Evolutionary conservation across 768 basidiomycete species (phyloP).

Genomic region (Suillus decipiens): DNA sequence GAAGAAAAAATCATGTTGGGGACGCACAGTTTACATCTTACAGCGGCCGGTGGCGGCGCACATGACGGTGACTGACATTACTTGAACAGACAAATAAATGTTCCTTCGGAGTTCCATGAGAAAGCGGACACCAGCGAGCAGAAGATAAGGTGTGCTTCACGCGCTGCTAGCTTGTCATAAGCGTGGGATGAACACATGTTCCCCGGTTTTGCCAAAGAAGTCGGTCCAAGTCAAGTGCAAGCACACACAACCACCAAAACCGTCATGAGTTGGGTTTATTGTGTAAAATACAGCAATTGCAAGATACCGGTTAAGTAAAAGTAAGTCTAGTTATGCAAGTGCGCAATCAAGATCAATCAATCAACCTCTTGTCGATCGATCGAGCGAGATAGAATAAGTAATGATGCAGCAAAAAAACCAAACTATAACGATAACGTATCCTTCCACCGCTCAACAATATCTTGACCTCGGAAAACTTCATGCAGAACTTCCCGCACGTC

Average conservation of each 20-base stretch:
- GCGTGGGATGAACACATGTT: too few relatives aligned
- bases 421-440: slow-evolving; percentile 48
- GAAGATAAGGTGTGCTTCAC: not conserved
- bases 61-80: not conserved
- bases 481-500: slow-evolving; percentile 87
- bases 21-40: not conserved
- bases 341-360: slow-evolving; percentile 5
- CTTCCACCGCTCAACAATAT: slow-evolving; percentile 64
- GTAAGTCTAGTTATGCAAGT: slow-evolving; percentile 14
- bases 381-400: slow-evolving; percentile 12
- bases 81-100: not conserved
- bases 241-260: not conserved
- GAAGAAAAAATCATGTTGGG: not conserved
- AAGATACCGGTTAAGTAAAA: not conserved
- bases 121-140: not conserved
- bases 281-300: slow-evolving; percentile 10
- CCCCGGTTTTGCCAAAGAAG: not conserved
- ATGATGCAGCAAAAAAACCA: not conserved
- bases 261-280: slow-evolving; percentile 12
- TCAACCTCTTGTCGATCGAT: not conserved
- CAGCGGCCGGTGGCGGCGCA: not conserved
- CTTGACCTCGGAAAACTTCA: slow-evolving; percentile 77
- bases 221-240: not conserved
- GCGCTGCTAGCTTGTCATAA: not conserved
- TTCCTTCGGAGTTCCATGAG: slow-evolving; percentile 3